phyloP scores from a whole-genome alignment of 306 rosid species.

The Sindora glabra region DNA sequence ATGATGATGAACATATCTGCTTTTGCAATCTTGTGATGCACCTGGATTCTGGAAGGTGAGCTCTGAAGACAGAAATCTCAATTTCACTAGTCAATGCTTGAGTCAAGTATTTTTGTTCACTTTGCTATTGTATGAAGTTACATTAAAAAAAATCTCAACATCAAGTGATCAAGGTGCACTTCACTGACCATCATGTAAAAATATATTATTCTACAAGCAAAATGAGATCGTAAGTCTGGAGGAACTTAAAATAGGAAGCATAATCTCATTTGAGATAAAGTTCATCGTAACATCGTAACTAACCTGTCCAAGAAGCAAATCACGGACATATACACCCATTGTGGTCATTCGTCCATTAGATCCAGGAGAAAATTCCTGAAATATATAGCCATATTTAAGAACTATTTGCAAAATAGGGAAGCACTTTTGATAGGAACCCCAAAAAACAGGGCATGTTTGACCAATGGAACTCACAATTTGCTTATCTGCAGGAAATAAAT shows the following conservation, averaged over 20 bases:
- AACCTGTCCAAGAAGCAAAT: slow-evolving; percentile 99
- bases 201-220: slow-evolving; percentile 22
- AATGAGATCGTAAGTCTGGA: neutral
- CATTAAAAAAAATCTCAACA: slow-evolving; percentile 16
- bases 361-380: slow-evolving; percentile 98
- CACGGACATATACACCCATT: slow-evolving; percentile 92
- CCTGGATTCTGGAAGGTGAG: slow-evolving; percentile 32
- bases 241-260: slow-evolving; percentile 11
- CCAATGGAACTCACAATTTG: slow-evolving; percentile 3
- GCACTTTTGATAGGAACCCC: neutral
- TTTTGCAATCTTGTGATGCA: slow-evolving; percentile 40
- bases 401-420: neutral
- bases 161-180: slow-evolving; percentile 6
- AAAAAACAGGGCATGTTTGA: neutral
- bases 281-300: slow-evolving; percentile 11
- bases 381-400: slow-evolving; percentile 10
- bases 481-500: too few species aligned
- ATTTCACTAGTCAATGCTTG: slow-evolving; percentile 29
- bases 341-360: slow-evolving; percentile 91
- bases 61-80: slow-evolving; percentile 44
- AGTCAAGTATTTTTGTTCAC: slow-evolving; percentile 19
- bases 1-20: slow-evolving; percentile 27
- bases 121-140: slow-evolving; percentile 14
- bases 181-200: slow-evolving; percentile 11
- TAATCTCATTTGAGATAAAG: neutral